Evolutionary conservation across 345 rosid genomes (phyloP).

Genomic region (Tarenaya hassleriana): DNA sequence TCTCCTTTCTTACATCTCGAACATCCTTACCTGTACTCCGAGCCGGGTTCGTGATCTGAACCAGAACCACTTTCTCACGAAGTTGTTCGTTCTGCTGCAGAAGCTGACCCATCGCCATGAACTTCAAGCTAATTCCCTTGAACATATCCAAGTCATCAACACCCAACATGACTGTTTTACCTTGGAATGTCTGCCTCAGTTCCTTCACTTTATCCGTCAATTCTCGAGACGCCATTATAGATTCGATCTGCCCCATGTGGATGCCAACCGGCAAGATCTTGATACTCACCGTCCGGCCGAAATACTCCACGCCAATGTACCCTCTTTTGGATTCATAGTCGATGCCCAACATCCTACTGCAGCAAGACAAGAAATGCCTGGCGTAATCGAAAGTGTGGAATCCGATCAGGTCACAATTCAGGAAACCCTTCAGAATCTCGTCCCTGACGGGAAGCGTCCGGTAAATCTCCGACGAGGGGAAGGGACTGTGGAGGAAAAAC

Average conservation of each 20-base stretch:
- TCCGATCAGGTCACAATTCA: constrained; percentile 79
- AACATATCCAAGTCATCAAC: constrained; percentile 81
- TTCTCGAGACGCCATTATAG: constrained; percentile 34
- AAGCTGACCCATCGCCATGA: constrained; percentile 58
- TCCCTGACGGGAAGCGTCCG: constrained; percentile 64
- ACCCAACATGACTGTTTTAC: constrained; percentile 52
- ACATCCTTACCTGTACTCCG: constrained; percentile 74
- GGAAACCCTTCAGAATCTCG: constrained; percentile 56
- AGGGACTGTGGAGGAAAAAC: constrained; percentile 62
- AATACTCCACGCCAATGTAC: constrained; percentile 74
- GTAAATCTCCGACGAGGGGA: constrained; percentile 75
- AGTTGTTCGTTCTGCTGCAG: constrained; percentile 37
- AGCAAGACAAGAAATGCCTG: constrained; percentile 75
- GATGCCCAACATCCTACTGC: constrained; percentile 75
- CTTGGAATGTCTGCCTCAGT: constrained; percentile 48
- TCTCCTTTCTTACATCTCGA: constrained; percentile 48
- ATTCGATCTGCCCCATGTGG: constrained; percentile 64
- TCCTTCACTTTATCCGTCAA: constrained; percentile 42
- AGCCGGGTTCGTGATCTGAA: constrained; percentile 77
- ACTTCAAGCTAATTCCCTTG: constrained; percentile 70
- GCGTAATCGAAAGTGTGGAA: constrained; percentile 89
- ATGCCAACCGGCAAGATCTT: constrained; percentile 77
- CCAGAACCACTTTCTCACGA: constrained; percentile 54
- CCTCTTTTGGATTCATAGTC: constrained; percentile 78
- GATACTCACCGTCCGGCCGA: constrained; percentile 62